Conservation (phyloP, 176 grass and related monocot species). For the Paspalum vaginatum region DNA sequence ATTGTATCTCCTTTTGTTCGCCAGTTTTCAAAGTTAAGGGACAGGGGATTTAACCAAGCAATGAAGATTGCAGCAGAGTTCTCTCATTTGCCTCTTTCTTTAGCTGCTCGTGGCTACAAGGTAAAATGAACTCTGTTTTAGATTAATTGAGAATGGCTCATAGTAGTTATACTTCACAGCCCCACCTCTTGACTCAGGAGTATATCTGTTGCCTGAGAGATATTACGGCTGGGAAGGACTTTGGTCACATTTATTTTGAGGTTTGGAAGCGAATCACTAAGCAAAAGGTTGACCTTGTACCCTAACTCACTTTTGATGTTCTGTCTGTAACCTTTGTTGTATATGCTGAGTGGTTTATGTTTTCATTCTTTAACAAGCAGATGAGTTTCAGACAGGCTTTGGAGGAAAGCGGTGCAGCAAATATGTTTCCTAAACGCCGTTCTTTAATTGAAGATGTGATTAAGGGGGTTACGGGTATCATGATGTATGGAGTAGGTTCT, state of each 20-base stretch:
- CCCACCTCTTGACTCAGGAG: slow-evolving; percentile 15
- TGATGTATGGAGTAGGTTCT: not conserved
- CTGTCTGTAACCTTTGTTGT: not conserved
- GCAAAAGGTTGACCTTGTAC: slow-evolving; percentile 6
- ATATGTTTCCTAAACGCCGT: not conserved
- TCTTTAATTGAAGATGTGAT: not conserved
- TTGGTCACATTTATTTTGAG: not conserved
- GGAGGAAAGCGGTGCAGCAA: not conserved
- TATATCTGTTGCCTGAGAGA: not conserved
- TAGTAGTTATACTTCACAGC: not conserved
- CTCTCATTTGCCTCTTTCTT: not conserved
- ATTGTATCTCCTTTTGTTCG: slow-evolving; percentile 14
- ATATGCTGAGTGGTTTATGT: not conserved
- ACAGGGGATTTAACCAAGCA: slow-evolving; percentile 6
- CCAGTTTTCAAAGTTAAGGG: not conserved
- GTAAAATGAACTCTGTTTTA: not conserved
- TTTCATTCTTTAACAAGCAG: not conserved
- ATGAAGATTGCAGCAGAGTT: slow-evolving; percentile 27
- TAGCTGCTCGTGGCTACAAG: slow-evolving; percentile 16
- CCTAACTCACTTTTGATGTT: not conserved
- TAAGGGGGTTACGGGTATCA: not conserved
- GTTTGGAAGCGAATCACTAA: not conserved
- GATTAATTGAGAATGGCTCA: not conserved
- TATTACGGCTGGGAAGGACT: not conserved
- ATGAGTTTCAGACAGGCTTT: slow-evolving; percentile 13